Evolutionary conservation across 768 basidiomycete genomes (phyloP), one percentile per base, ranked within the genome.

Genomic region (Serendipita sp.): DNA sequence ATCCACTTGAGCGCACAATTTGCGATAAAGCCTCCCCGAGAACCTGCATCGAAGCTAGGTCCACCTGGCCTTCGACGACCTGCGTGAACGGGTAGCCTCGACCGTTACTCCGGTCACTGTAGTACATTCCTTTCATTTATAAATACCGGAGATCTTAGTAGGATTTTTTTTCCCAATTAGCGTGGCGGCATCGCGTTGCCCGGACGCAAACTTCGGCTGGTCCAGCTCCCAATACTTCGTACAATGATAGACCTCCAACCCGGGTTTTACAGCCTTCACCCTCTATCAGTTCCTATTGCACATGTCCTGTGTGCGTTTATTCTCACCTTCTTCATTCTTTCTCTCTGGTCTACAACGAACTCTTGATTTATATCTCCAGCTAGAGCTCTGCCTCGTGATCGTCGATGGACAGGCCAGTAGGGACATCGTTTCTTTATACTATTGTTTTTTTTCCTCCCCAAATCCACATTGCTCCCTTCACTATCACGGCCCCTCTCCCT

Each of bases 391-490:
- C 62, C 18, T 62, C 44, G 44, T 40, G 15, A n/a, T 33, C 58
- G 34, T 33, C 23, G 23, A 60, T 10, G 23, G 16, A 27, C 34
- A 27, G 18, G 55, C 55, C 16, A 27, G 10, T n/a, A 60, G 23
- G 55, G 55, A 60, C 55, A 60, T 44, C 55, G 3, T 60, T 10
- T 48, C 34, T 60, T 55, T 66, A 65, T 52, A 55, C 46, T 58
- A 31, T 66, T 64, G 18, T 63, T 44, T 66, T 55, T 65, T 60
- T 40, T 53, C 45, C 64, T 40, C 66, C 43, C 63, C 50, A 52
- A 15, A 53, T 55, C 58, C 37, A 31, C 50, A 40, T 40, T n/a
- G 16, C 40, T 45, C 53, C 64, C 36, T 52, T 43, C 27, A 62
- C 43, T 65, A 18, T 64, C 37, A 52, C n/a, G 43, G 16, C 45